Percentiles rank a stretch among this genome's conserved stretches.
Evolutionary conservation across 2,329 filamentous ascomycete species (phyloP).

Genomic region (Neofusicoccum sp.): DNA sequence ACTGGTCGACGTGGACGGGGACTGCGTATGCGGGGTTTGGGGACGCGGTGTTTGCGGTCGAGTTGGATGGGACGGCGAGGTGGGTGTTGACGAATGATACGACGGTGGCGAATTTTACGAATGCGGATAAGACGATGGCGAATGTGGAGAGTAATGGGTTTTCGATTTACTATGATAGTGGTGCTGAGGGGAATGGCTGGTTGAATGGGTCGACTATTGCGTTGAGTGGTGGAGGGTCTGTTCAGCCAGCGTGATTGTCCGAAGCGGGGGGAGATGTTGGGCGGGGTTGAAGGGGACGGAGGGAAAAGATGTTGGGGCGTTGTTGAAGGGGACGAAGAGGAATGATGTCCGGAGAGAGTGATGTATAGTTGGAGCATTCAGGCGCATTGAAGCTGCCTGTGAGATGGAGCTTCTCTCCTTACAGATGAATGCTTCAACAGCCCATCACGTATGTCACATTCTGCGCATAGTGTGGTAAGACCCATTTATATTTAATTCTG

Average conservation of each 20-base stretch:
- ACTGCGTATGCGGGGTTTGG: background rate
- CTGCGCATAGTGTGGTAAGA: too few species aligned
- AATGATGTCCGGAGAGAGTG: too few species aligned
- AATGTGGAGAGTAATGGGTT: background rate
- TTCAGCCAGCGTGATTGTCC: background rate
- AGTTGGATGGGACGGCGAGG: background rate
- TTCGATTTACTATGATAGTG: background rate
- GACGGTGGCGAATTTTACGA: background rate
- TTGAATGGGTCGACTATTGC: background rate
- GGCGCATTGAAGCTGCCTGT: too few species aligned
- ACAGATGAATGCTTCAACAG: too few species aligned
- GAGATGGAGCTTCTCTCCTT: too few species aligned
- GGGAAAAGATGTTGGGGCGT: too few species aligned
- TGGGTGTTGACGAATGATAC: background rate
- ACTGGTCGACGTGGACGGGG: conserved; percentile 8
- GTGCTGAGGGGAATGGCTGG: background rate
- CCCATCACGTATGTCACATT: too few species aligned
- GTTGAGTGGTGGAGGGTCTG: background rate
- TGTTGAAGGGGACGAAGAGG: too few species aligned
- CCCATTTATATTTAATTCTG: too few species aligned
- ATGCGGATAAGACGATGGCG: background rate
- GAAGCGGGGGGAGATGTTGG: too few species aligned
- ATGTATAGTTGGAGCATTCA: too few species aligned
- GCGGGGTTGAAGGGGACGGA: too few species aligned
- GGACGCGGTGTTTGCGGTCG: background rate